Evolutionary conservation across 2,329 filamentous ascomycete species (phyloP), one percentile per base, ranked within the genome.

Genomic region (Alternaria sp.): DNA sequence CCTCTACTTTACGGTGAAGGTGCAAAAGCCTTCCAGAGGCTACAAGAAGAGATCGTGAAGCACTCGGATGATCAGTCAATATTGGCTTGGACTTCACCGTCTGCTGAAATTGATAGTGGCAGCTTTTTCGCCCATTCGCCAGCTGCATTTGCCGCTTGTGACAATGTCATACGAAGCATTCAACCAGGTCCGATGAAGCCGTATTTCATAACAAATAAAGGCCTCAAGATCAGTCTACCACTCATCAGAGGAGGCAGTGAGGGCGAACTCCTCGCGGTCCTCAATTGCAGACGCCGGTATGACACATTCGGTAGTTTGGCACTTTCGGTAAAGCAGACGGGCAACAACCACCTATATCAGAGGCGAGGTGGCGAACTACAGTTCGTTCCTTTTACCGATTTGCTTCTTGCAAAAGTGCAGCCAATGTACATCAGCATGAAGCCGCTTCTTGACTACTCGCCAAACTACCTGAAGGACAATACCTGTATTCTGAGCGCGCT

Each of bases 41-140:
- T 49, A 21, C 21, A 49, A n/a, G 13, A 49, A 49, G 17, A 49
- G 15, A 49, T 49, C 9, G 21, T 21, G 46, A 49, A 49, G n/a
- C 17, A 49, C 13, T 36, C 32, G 15, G 32, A 36, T n/a, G 32
- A 36, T 5, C 32, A 36, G 32, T 36, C 32, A n/a, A 36, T 36
- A 36, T n/a, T 36, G 32, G 32, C 15, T 0, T 36, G 32, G 32
- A n/a, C 1, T 36, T 36, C 32, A 4, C 4, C 32, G 1, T n/a
- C 32, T n/a, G 32, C 32, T 1, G 13, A 9, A n/a, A 36, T 2
- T 2, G 6, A 36, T 4, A 36, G 15, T 5, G 4, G 32, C 7
- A 36, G 3, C 1, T 1, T 36, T 36, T 36, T 36, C 4, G 32
- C 32, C 32, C 32, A n/a, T 4, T 36, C 32, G 32, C 32, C 32